Base-by-base conservation (phyloP, 768 basidiomycete genomes). In the Exsudoporus frostii region DNA sequence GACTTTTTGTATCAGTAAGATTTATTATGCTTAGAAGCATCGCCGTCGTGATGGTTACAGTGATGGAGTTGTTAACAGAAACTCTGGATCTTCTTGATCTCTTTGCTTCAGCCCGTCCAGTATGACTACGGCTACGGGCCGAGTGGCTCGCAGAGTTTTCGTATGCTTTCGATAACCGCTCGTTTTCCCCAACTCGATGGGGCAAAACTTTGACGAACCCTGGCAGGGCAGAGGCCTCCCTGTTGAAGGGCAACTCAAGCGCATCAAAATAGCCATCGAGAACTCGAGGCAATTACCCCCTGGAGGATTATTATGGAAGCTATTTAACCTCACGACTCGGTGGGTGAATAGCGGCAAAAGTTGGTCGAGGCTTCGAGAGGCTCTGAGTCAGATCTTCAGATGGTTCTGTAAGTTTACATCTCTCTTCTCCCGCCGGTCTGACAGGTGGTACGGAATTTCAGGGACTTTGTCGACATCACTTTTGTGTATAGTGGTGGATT, bases 281-380 rank as follows among this genome's bases (percentile, higher is more conserved):
- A 62, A 54, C 53, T 50, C 53, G 42, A 62, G 53, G 63, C 58
- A 51, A 48, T 38, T 51, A 32, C 46, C 36, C 61, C 60, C 46
- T 54, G 46, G 45, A 50, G 24, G 25, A 47, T 58, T 61, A 67
- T 58, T 65, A 66, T 65, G 65, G 66, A 66, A 68, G 64, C 46
- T 22, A 48, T 45, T 52, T 39, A 51, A 30, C 45, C 43, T 40
- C 48, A 11, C 24, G 32, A 43, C 30, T 47, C 29, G 51, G 44
- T 49, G 30, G 50, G 62, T 57, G 53, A 62, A 55, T n/a, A 30
- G 51, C 50, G 45, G 39, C 40, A 63, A 57, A 51, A 39, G 54
- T 58, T 27, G 24, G 49, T 48, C 37, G 45, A 39, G 20, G 42
- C 53, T 61, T 51, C 50, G 39, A 34, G 43, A 49, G 30, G 40